Evolutionary conservation across 768 basidiomycete genomes (phyloP).

Genomic region (Sporobolomyces pararoseus): DNA sequence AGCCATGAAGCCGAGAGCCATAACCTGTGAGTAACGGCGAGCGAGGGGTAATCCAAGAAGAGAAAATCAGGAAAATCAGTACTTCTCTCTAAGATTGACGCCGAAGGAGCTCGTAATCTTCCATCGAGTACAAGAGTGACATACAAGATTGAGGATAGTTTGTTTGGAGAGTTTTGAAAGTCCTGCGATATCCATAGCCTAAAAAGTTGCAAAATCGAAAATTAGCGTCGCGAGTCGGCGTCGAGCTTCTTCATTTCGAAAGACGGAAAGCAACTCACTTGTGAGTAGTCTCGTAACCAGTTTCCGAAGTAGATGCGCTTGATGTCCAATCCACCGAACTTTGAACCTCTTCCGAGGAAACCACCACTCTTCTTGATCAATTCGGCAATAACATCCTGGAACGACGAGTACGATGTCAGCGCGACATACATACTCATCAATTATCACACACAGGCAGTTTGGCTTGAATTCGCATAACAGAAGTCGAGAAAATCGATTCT

Average conservation of each 20-base stretch:
- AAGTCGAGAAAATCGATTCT: no score
- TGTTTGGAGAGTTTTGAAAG: constrained; percentile 41
- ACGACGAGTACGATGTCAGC: no score
- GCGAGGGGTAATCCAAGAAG: constrained; percentile 65
- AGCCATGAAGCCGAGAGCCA: constrained; percentile 86
- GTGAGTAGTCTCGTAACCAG: constrained; percentile 73
- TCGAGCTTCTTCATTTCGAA: no score
- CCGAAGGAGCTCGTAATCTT: no score
- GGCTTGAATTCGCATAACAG: no score
- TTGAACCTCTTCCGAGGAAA: constrained; percentile 45
- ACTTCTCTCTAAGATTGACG: no score
- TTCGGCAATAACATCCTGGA: constrained; percentile 45
- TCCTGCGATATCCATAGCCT: constrained; percentile 50
- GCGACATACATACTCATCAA: no score
- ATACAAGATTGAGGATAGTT: constrained; percentile 41
- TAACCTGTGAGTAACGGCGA: constrained; percentile 51
- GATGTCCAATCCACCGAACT: constrained; percentile 52
- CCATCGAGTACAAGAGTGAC: no score
- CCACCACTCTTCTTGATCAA: constrained; percentile 47
- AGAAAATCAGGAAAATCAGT: constrained; percentile 49
- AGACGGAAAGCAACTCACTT: no score
- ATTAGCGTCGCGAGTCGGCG: no score
- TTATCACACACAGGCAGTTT: no score
- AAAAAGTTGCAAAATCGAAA: constrained; percentile 43
- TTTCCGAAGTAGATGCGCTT: constrained; percentile 48